Percentiles rank a stretch among this genome's conserved stretches.
phyloP scores from a whole-genome alignment of 192 early-diverging fungal species.

The Coemansia sp. region DNA sequence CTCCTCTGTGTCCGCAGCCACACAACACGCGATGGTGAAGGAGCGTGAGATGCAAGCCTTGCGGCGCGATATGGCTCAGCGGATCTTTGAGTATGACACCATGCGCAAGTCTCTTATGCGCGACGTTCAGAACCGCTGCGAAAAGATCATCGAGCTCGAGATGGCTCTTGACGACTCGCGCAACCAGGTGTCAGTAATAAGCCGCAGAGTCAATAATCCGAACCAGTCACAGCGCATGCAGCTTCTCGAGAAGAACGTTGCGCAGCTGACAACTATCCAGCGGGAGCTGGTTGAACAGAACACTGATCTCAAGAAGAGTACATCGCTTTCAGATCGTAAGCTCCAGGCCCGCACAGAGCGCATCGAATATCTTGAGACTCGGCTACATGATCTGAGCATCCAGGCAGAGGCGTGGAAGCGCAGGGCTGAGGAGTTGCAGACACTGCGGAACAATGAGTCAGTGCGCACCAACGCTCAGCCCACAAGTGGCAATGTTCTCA shows the following conservation, averaged over 20 bases:
- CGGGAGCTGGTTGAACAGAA: conserved; percentile 97
- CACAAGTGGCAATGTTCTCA: conserved; percentile 37
- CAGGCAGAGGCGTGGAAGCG: conserved; percentile 78
- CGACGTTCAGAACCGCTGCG: conserved; percentile 95
- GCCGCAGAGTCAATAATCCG: conserved; percentile 77
- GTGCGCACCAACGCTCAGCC: conserved; percentile 17
- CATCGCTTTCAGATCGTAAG: conserved; percentile 87
- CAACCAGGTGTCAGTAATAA: conserved; percentile 88
- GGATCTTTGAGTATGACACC: conserved; percentile 91
- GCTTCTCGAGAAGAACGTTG: conserved; percentile 95
- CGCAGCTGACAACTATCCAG: conserved; percentile 94
- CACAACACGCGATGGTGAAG: conserved; percentile 50
- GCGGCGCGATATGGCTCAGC: conserved; percentile 56
- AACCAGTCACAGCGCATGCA: conserved; percentile 96
- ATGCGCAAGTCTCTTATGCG: conserved; percentile 99
- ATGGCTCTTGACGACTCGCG: conserved; percentile 94
- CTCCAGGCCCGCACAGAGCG: conserved; percentile 89
- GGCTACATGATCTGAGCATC: conserved; percentile 69
- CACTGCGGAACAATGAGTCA: conserved; percentile 32
- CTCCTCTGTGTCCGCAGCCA: conserved; percentile 24
- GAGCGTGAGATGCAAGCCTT: conserved; percentile 56
- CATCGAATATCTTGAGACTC: conserved; percentile 82
- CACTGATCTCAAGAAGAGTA: conserved; percentile 92
- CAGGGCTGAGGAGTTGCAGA: conserved; percentile 64
- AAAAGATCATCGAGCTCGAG: conserved; percentile 97